Conservation (phyloP, 768 basidiomycete species). For the Cytidiella melzeri region DNA sequence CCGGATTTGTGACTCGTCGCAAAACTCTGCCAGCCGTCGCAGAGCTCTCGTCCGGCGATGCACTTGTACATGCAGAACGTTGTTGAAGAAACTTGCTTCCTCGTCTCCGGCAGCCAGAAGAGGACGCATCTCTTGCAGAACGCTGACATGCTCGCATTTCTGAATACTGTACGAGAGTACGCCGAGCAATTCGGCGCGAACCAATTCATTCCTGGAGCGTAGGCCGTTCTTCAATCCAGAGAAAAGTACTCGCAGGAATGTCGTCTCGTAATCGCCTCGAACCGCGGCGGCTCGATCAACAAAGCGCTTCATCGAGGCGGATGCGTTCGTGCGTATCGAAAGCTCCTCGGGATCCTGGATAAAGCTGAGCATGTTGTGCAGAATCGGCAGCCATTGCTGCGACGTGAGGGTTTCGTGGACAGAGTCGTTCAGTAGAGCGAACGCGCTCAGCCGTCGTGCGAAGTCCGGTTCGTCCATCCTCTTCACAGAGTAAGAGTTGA, state of each 20-base stretch:
- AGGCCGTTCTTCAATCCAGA: constrained; percentile 79
- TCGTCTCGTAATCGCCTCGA: constrained; percentile 39
- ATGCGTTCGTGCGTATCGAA: constrained; percentile 76
- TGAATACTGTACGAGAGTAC: constrained; percentile 74
- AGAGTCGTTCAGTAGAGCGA: constrained; percentile 66
- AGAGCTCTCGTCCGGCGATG: constrained; percentile 87
- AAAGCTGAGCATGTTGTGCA: constrained; percentile 79
- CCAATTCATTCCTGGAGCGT: constrained; percentile 74
- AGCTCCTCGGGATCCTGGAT: constrained; percentile 89
- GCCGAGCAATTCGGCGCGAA: constrained; percentile 77
- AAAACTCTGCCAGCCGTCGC: constrained; percentile 74
- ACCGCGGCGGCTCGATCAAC: constrained; percentile 50
- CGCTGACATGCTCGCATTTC: constrained; percentile 49
- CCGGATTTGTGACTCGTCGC: constrained; percentile 56
- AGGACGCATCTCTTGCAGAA: constrained; percentile 73
- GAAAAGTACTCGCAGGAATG: constrained; percentile 61
- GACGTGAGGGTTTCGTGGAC: constrained; percentile 43
- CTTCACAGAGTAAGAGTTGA: constrained; percentile 83
- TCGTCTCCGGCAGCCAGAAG: constrained; percentile 84
- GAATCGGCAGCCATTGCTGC: constrained; percentile 66
- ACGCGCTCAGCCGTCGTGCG: constrained; percentile 74
- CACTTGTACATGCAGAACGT: constrained; percentile 88
- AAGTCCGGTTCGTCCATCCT: constrained; percentile 92
- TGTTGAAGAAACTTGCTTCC: constrained; percentile 96
- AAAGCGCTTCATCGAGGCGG: constrained; percentile 71